A percentile compares a stretch with the other conserved stretches of the same genome.
Conservation (phyloP, 495 filamentous ascomycete species). For the Rostrohypoxylon terebratum region DNA sequence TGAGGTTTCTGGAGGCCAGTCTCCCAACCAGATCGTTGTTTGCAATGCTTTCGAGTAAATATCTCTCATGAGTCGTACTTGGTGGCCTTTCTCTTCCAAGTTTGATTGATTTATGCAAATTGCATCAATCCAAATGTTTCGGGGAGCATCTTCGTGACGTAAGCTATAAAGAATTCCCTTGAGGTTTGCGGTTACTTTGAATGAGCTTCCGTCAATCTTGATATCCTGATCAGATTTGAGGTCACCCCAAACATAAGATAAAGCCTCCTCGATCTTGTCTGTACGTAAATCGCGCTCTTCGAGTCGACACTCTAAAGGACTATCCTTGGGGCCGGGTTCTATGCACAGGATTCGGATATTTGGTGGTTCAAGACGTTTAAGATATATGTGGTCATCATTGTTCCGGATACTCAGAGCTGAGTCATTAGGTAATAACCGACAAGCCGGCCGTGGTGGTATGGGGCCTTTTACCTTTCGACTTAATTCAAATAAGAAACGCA, state of each 20-base stretch:
- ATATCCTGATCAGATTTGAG: not conserved
- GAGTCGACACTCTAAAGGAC: not conserved
- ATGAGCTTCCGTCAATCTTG: not conserved
- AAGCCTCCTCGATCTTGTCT: conserved; percentile 7
- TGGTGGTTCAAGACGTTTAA: not conserved
- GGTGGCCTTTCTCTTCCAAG: conserved; percentile 34
- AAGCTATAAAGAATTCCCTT: conserved; percentile 7
- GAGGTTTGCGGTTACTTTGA: conserved; percentile 2
- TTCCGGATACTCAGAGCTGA: not conserved
- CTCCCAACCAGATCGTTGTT: conserved; percentile 17
- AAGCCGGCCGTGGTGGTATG: too few relatives aligned
- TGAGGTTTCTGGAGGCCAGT: not conserved
- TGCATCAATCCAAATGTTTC: conserved; percentile 48
- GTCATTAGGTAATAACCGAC: not conserved
- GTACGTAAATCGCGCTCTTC: not conserved
- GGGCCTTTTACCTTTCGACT: too few relatives aligned
- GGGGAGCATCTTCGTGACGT: not conserved
- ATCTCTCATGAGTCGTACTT: conserved; percentile 42
- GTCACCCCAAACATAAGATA: conserved; percentile 27
- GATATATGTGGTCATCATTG: not conserved
- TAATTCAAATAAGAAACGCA: too few relatives aligned
- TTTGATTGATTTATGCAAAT: conserved; percentile 51
- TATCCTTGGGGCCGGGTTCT: not conserved
- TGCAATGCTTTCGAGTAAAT: conserved; percentile 34
- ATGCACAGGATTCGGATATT: conserved; percentile 14